A percentile compares a stretch with the other conserved stretches of the same genome.
These are phyloP conservation scores for Jamesozyma gamospora DNA, from an alignment of 805 yeast species.

Conservation along the genomic window DNA sequence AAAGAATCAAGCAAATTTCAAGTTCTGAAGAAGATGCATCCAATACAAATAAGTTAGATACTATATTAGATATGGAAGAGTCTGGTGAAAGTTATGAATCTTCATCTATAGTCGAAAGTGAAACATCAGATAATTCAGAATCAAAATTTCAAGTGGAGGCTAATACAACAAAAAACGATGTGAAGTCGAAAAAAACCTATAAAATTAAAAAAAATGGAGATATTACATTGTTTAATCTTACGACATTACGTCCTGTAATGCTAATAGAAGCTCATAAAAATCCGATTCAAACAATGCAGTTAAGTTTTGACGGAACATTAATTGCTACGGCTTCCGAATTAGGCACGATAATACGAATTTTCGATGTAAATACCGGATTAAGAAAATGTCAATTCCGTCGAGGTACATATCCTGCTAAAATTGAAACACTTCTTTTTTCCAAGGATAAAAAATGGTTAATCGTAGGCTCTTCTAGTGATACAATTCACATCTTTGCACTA, in stretches of 20 bases:
- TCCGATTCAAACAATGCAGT: constrained; percentile 47
- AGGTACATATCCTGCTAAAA: constrained; percentile 73
- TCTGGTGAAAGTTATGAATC: constrained; percentile 10
- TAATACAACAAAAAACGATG: neutral
- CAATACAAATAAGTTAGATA: neutral
- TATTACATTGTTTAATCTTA: constrained; percentile 55
- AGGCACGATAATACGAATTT: constrained; percentile 69
- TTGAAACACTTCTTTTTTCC: constrained; percentile 66
- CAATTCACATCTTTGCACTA: constrained; percentile 79
- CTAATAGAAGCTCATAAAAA: constrained; percentile 69
- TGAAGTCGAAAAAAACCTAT: neutral
- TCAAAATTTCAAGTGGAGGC: too few relatives aligned
- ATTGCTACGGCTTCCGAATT: constrained; percentile 68
- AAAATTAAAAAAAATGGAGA: constrained; percentile 36
- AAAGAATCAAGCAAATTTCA: constrained; percentile 39
- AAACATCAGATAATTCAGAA: too few relatives aligned
- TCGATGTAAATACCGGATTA: constrained; percentile 47
- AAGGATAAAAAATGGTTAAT: constrained; percentile 56
- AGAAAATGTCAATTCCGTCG: constrained; percentile 57
- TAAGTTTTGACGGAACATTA: constrained; percentile 54
- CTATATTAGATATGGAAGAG: constrained; percentile 2
- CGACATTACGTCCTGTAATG: constrained; percentile 50
- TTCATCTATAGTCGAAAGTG: neutral
- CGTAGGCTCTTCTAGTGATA: constrained; percentile 78
- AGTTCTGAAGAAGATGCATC: neutral